Evolutionary conservation across 352 stramenopile genomes (phyloP), one percentile per base, ranked within the genome.

Genomic region (Pythium phragmiticola): DNA sequence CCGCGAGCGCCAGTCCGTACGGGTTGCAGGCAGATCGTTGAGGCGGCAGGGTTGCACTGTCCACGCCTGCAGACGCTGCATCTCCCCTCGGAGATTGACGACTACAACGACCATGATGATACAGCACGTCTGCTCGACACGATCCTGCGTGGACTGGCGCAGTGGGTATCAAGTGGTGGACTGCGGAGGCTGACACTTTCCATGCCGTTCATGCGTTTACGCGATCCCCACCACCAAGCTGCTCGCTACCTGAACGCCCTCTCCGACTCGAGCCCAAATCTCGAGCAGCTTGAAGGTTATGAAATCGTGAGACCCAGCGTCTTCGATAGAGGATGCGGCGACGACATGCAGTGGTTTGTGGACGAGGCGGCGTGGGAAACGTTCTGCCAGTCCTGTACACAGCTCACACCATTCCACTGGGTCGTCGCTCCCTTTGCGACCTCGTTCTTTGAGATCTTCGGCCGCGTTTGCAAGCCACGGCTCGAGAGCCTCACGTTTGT

Each of bases 401-500:
- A 57, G 6, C 52, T 71, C 14, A 53, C 7, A 1, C 17, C 36
- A 36, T 71, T 66, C 30, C 16, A 66, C 39, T 71, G 57, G 57
- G 51, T 60, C 14, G n/a, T 23, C 28, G 57, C 52, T 34, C 64
- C 57, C 13, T 64, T 56, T 43, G 48, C 58, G 36, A 66, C 57
- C 3, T 0, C 8, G n/a, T 71, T 71, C 46, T 66, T 71, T 26
- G 50, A 63, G 45, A 50, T 67, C 12, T 71, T 71, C 45, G 65
- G 65, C 7, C 41, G 57, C 4, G 33, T 50, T 46, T 30, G 9
- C n/a, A 71, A 66, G 39, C 65, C 53, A 11, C 30, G 66, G 34
- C 65, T 71, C n/a, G 43, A 48, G 26, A 42, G 13, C 6, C 37
- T 71, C 17, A 60, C 53, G 28, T 26, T 71, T 11, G 9, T 23